Conservation (phyloP, 371 early-diverging fungal species). For the Mortierella sp. region DNA sequence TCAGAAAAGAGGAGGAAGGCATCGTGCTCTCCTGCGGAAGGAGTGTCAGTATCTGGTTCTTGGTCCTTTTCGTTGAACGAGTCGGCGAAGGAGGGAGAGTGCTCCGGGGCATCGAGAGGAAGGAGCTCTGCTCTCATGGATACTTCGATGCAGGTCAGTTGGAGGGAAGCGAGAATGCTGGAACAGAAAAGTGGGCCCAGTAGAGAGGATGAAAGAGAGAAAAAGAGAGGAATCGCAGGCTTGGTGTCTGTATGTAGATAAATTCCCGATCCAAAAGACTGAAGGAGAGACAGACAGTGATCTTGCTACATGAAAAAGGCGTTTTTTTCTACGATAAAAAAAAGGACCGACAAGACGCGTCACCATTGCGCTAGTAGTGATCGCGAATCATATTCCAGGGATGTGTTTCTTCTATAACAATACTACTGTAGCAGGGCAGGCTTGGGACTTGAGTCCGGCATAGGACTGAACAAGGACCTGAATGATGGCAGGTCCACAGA, state of each 20-base stretch:
- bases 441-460: neutral
- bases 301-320: too few species aligned
- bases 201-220: too few species aligned
- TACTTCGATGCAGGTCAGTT: neutral
- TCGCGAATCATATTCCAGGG: too few species aligned
- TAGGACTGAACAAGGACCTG: neutral
- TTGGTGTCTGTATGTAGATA: too few species aligned
- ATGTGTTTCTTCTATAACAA: too few species aligned
- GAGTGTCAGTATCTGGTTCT: neutral
- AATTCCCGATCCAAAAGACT: too few species aligned
- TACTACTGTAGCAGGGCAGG: neutral
- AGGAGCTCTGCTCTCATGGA: neutral
- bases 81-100: neutral
- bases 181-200: neutral
- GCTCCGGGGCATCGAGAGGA: neutral
- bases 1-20: neutral
- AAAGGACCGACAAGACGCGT: too few species aligned
- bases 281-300: too few species aligned
- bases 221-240: too few species aligned
- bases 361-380: too few species aligned
- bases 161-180: neutral
- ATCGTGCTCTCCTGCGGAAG: neutral
- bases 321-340: too few species aligned
- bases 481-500: neutral
- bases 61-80: neutral